Conservation (phyloP, 1,139 yeast species). For the Candida glucosophila region DNA sequence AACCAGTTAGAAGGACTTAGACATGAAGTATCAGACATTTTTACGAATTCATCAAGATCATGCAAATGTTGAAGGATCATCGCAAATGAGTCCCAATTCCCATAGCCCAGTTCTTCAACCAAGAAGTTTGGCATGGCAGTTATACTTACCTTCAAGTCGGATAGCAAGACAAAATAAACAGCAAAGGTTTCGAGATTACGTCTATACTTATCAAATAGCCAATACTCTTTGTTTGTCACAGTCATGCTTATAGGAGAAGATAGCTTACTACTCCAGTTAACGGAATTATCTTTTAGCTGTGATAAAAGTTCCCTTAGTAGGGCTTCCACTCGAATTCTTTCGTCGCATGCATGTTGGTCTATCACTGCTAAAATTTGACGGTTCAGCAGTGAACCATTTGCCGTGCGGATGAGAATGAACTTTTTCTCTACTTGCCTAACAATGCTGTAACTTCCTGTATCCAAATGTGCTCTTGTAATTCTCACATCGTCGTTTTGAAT, state of each 20-base stretch:
- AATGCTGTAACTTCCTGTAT: constrained; percentile 9
- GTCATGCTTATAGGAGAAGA: constrained; percentile 10
- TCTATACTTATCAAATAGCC: constrained; percentile 18
- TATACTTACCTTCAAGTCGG: constrained; percentile 6
- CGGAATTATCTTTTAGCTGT: constrained; percentile 6
- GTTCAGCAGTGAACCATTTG: constrained; percentile 12
- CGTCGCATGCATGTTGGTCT: constrained; percentile 82
- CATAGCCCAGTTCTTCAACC: constrained; percentile 14
- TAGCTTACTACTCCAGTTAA: constrained; percentile 8
- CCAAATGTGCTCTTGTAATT: neutral
- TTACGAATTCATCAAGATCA: constrained; percentile 26
- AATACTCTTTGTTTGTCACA: constrained; percentile 18
- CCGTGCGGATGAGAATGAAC: constrained; percentile 52
- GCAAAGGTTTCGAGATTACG: constrained; percentile 26
- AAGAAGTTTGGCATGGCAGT: constrained; percentile 37
- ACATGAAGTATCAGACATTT: constrained; percentile 7
- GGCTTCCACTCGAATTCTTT: constrained; percentile 50
- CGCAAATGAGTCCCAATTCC: too few species aligned
- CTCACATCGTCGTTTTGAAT: neutral
- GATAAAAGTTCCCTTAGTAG: constrained; percentile 26
- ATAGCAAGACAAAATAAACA: constrained; percentile 15
- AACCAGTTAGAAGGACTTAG: constrained; percentile 10
- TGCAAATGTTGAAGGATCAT: constrained; percentile 30
- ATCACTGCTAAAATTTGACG: constrained; percentile 29
- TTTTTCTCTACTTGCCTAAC: constrained; percentile 49